phyloP scores from a whole-genome alignment of 495 filamentous ascomycete species.

The Cenococcum geophilum region DNA sequence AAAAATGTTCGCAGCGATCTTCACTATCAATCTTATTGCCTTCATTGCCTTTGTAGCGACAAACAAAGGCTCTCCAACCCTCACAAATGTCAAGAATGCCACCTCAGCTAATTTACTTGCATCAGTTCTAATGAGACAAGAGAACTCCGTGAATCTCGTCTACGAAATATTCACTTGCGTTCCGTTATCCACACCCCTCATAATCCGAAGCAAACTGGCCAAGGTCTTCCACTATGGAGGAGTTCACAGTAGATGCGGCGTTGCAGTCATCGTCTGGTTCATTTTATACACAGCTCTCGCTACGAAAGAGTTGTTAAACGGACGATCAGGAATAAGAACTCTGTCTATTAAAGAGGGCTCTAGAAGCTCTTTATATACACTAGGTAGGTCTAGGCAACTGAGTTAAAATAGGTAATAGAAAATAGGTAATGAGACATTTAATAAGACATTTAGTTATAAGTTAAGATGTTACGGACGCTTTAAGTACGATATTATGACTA shows the following conservation, averaged over 20 bases:
- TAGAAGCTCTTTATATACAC: no score
- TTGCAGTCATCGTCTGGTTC: slow-evolving; percentile 67
- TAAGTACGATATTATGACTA: no score
- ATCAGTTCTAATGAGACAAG: slow-evolving; percentile 63
- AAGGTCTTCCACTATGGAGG: slow-evolving; percentile 76
- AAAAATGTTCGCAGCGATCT: slow-evolving; percentile 3
- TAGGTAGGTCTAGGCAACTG: no score
- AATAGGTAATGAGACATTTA: no score
- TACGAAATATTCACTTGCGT: slow-evolving; percentile 56
- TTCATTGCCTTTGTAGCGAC: neutral
- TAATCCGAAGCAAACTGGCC: slow-evolving; percentile 57
- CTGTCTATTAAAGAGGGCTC: no score
- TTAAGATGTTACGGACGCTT: no score
- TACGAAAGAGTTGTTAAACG: neutral
- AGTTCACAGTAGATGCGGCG: slow-evolving; percentile 65
- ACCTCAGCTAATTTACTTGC: slow-evolving; percentile 48
- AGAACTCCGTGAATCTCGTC: slow-evolving; percentile 66
- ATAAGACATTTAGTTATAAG: no score
- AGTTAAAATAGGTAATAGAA: no score
- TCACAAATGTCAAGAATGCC: slow-evolving; percentile 41
- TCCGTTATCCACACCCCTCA: slow-evolving; percentile 56
- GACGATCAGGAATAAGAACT: no score
- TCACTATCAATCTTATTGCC: neutral
- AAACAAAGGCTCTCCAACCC: slow-evolving; percentile 16
- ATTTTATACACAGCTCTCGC: slow-evolving; percentile 44